A percentile compares a stretch with the other conserved stretches of the same genome.
These are phyloP conservation scores for Pyrenophora graminea DNA, from an alignment of 2,329 filamentous ascomycete species.

Conservation along the genomic window DNA sequence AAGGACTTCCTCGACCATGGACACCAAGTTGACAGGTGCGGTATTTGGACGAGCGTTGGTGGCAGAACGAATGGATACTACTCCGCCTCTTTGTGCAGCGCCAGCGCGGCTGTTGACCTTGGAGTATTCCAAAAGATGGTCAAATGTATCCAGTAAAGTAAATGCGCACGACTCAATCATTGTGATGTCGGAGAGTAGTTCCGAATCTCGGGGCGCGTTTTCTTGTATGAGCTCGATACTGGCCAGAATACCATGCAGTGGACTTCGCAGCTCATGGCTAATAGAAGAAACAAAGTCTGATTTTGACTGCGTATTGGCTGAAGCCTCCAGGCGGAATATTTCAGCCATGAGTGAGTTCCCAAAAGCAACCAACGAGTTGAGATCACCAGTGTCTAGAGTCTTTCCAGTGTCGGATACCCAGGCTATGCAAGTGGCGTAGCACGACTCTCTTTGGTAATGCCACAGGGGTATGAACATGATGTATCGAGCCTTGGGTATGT, in stretches of 20 bases:
- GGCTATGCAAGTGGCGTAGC: constrained; percentile 22
- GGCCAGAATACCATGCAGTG: constrained; percentile 45
- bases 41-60: too few species aligned
- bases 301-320: constrained; percentile 48
- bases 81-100: background rate
- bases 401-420: constrained; percentile 24
- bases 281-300: constrained; percentile 57
- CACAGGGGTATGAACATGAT: constrained; percentile 31
- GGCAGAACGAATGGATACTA: background rate
- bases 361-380: constrained; percentile 15
- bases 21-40: constrained; percentile 3
- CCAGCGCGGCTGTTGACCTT: constrained; percentile 20
- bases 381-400: constrained; percentile 16
- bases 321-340: constrained; percentile 47
- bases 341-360: constrained; percentile 47
- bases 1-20: constrained; percentile 12
- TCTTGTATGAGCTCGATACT: constrained; percentile 54
- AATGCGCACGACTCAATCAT: constrained; percentile 55
- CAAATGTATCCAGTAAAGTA: constrained; percentile 52
- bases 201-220: constrained; percentile 38
- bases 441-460: constrained; percentile 29
- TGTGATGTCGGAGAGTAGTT: constrained; percentile 49
- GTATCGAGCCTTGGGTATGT: constrained; percentile 10
- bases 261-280: constrained; percentile 57
- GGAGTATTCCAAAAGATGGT: constrained; percentile 31